These are phyloP conservation scores for Rhytidhysteron rufulum DNA, from an alignment of 2,329 filamentous ascomycete species.

Conservation along the genomic window DNA sequence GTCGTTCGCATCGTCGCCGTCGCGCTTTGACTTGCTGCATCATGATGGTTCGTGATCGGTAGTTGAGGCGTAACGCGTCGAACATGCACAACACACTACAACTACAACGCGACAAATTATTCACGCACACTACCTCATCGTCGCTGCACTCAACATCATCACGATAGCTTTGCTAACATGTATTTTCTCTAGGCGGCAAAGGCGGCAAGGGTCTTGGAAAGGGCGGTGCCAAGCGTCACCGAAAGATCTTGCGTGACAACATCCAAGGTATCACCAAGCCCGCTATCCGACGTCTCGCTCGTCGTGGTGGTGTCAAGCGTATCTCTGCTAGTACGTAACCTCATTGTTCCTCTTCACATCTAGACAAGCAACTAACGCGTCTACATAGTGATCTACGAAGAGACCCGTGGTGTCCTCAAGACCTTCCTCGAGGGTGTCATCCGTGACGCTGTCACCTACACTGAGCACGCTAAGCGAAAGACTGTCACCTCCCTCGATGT, in stretches of 20 bases:
- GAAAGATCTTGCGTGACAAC: constrained; percentile 55
- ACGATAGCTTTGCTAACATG: constrained; percentile 27
- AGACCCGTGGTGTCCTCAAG: constrained; percentile 74
- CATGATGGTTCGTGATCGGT: constrained; percentile 16
- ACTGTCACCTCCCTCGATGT: constrained; percentile 67
- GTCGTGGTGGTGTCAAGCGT: constrained; percentile 53
- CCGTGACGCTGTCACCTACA: constrained; percentile 74
- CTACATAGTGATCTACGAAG: constrained; percentile 67
- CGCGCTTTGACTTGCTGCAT: constrained; percentile 11
- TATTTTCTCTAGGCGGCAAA: constrained; percentile 45
- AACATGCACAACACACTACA: constrained; percentile 13
- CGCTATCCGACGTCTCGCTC: constrained; percentile 52
- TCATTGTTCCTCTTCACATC: constrained; percentile 3
- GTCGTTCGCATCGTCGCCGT: constrained; percentile 13
- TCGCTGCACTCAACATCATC: constrained; percentile 8
- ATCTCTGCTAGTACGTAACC: constrained; percentile 45
- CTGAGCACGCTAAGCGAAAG: constrained; percentile 78
- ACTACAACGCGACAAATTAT: constrained; percentile 7
- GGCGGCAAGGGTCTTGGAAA: constrained; percentile 54
- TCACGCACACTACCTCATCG: constrained; percentile 13
- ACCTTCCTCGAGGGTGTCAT: constrained; percentile 75
- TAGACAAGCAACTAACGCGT: constrained; percentile 18
- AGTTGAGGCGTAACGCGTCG: constrained; percentile 28
- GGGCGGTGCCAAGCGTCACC: constrained; percentile 53
- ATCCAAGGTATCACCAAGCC: constrained; percentile 55